Conservation (phyloP, 2,329 filamentous ascomycete genomes). For the Furcasterigmium sp. region DNA sequence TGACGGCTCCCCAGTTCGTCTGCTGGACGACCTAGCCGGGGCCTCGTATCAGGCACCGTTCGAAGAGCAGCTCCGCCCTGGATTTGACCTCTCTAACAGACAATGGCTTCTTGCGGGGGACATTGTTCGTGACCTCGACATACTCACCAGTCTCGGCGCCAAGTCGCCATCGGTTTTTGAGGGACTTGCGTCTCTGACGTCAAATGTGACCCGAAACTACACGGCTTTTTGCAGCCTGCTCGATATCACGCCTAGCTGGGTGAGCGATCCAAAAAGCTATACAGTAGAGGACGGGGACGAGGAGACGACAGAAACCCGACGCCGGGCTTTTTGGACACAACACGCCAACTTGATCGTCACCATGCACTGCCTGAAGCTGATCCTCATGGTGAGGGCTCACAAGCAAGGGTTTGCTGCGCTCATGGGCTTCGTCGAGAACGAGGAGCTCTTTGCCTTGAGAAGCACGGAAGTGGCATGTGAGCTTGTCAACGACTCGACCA, state of each 20-base stretch:
- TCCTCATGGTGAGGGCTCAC: constrained; percentile 16
- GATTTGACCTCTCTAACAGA: constrained; percentile 2
- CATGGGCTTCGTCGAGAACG: constrained; percentile 2
- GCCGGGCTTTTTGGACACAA: constrained; percentile 25
- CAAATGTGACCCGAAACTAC: constrained; percentile 12
- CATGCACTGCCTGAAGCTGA: constrained; percentile 34
- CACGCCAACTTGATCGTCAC: constrained; percentile 34
- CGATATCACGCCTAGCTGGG: constrained; percentile 6
- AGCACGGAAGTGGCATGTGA: constrained; percentile 39
- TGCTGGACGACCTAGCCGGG: neutral
- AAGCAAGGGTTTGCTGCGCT: constrained; percentile 3
- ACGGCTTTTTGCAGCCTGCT: constrained; percentile 14
- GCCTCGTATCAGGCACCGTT: neutral
- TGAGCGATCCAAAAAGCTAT: constrained; percentile 2
- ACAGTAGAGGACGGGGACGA: rapidly evolving
- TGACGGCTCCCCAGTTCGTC: neutral
- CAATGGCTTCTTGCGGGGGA: constrained; percentile 7
- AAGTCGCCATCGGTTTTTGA: constrained; percentile 9
- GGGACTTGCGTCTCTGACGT: neutral
- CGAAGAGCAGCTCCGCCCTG: constrained; percentile 1
- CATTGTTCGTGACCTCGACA: constrained; percentile 8
- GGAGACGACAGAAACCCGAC: rapidly evolving
- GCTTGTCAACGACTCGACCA: constrained; percentile 32
- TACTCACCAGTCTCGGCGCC: neutral
- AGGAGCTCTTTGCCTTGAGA: constrained; percentile 7